Percentiles rank a stretch among this genome's conserved stretches.
phyloP scores from a whole-genome alignment of 192 early-diverging fungal species.

The Backusella luteola region DNA sequence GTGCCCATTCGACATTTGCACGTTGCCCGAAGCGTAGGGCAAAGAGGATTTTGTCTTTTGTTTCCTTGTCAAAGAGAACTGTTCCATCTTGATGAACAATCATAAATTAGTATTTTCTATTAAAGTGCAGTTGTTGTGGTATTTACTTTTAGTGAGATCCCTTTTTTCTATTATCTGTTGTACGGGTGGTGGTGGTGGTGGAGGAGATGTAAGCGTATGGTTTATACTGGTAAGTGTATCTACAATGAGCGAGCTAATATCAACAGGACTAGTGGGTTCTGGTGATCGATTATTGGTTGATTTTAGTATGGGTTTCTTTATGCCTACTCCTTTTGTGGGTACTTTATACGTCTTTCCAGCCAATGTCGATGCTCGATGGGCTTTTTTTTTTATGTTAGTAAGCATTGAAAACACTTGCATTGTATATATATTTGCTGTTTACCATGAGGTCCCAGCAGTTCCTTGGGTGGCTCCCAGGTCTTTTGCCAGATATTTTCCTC shows the following conservation, averaged over 20 bases:
- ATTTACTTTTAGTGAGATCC: not conserved
- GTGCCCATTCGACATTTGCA: constrained; percentile 82
- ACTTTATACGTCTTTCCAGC: constrained; percentile 8
- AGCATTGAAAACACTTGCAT: not conserved
- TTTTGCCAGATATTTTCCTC: constrained; percentile 30
- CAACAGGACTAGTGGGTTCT: not conserved
- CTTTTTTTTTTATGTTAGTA: not conserved
- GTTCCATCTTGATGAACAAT: not conserved
- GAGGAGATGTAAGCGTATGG: not conserved
- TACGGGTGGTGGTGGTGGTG: too few relatives aligned
- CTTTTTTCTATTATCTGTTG: not conserved
- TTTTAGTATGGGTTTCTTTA: not conserved
- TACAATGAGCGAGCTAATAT: not conserved
- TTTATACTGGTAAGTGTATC: not conserved
- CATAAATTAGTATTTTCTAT: not conserved
- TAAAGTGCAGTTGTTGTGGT: not conserved
- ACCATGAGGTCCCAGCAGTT: constrained; percentile 16
- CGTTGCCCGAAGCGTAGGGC: constrained; percentile 67
- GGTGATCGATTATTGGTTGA: not conserved
- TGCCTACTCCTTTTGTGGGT: not conserved
- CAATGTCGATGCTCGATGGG: constrained; percentile 8
- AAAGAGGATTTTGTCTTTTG: constrained; percentile 62
- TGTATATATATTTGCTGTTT: not conserved
- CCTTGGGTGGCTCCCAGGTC: constrained; percentile 25
- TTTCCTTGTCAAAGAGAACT: constrained; percentile 7